Conservation (phyloP, 2,329 filamentous ascomycete genomes). For the Epichloe elymi region DNA sequence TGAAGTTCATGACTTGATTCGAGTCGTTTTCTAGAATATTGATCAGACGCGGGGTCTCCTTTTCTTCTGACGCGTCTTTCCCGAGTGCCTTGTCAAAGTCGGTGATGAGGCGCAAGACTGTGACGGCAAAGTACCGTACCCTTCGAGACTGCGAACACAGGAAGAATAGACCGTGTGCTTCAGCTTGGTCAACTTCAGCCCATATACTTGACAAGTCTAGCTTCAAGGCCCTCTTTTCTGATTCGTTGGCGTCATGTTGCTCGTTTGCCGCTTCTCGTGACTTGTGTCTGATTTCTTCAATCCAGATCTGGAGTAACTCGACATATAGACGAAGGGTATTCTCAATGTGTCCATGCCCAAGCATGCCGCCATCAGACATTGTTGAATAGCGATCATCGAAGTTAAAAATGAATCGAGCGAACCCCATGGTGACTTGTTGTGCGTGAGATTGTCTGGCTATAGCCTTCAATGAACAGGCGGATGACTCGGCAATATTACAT, state of each 20-base stretch:
- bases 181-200: slow-evolving; percentile 90
- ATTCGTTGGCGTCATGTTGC: slow-evolving; percentile 43
- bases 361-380: slow-evolving; percentile 94
- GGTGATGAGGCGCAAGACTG: slow-evolving; percentile 77
- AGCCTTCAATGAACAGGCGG: slow-evolving; percentile 83
- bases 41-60: slow-evolving; percentile 64
- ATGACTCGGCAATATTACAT: slow-evolving; percentile 80
- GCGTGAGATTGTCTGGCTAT: slow-evolving; percentile 89
- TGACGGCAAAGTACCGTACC: slow-evolving; percentile 83
- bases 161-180: slow-evolving; percentile 94
- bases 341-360: slow-evolving; percentile 88
- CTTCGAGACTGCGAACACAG: slow-evolving; percentile 87
- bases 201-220: slow-evolving; percentile 79
- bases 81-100: slow-evolving; percentile 87
- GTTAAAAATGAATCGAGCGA: slow-evolving; percentile 95
- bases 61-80: slow-evolving; percentile 44
- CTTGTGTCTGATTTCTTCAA: slow-evolving; percentile 86
- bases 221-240: slow-evolving; percentile 61
- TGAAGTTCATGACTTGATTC: slow-evolving; percentile 77
- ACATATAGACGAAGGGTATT: slow-evolving; percentile 87
- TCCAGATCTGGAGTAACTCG: slow-evolving; percentile 91
- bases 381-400: slow-evolving; percentile 96
- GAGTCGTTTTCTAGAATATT: slow-evolving; percentile 86
- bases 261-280: slow-evolving; percentile 59
- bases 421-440: slow-evolving; percentile 91